These are phyloP conservation scores for Cryptococcus maquisensis DNA, from an alignment of 1,284 basidiomycete species.

Conservation along the genomic window DNA sequence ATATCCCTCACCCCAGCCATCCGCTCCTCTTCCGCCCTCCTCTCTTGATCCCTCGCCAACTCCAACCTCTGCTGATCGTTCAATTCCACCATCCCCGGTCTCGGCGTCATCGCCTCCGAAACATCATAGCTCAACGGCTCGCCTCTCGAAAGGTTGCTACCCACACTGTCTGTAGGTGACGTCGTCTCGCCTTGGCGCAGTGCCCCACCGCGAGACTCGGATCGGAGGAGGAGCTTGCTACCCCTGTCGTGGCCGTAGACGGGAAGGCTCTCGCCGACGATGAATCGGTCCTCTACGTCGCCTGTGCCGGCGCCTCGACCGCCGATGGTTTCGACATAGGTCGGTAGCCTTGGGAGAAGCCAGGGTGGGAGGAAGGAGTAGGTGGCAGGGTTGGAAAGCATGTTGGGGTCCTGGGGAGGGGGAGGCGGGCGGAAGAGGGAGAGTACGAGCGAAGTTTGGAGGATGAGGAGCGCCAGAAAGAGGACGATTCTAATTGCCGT, in stretches of 20 bases:
- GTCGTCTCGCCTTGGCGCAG: background rate
- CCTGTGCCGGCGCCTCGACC: conserved; percentile 5
- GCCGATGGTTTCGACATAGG: conserved; percentile 11
- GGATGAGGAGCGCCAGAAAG: conserved; percentile 20
- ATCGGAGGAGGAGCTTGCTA: conserved; percentile 15
- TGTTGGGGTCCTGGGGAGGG: background rate
- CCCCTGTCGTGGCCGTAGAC: conserved; percentile 19
- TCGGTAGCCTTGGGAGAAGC: conserved; percentile 12
- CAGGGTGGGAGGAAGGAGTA: conserved; percentile 8
- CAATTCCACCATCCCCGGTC: background rate
- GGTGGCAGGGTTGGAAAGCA: background rate
- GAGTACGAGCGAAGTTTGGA: conserved; percentile 19
- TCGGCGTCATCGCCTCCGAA: background rate
- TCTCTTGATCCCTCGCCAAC: background rate
- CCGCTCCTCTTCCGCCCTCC: too few relatives aligned
- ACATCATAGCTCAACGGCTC: background rate
- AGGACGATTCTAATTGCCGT: conserved; percentile 9
- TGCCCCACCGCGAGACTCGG: conserved; percentile 8
- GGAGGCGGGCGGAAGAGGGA: conserved; percentile 4
- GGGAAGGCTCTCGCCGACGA: conserved; percentile 14
- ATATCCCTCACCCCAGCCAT: too few relatives aligned
- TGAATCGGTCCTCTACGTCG: conserved; percentile 9
- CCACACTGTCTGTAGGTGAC: background rate
- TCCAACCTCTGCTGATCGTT: background rate
- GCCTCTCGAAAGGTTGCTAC: background rate